Evolutionary conservation across 108 stramenopile species (phyloP).

Genomic region (Cyclotella baltica): DNA sequence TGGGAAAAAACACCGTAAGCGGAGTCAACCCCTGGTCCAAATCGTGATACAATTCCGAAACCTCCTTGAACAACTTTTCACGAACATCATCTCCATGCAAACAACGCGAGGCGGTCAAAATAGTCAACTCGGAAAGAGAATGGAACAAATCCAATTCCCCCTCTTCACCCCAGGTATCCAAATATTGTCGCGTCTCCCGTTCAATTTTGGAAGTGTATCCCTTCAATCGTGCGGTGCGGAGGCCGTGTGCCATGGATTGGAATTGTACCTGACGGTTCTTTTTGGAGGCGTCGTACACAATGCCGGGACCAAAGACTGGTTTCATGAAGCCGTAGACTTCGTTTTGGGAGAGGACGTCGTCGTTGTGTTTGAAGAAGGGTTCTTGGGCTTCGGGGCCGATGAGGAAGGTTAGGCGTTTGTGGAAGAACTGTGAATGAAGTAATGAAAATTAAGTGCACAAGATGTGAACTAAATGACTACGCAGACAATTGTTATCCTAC

Average conservation of each 20-base stretch:
- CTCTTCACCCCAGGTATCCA: slow-evolving; percentile 72
- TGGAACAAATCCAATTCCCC: slow-evolving; percentile 93
- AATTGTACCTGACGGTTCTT: slow-evolving; percentile 97
- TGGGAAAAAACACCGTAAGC: slow-evolving; percentile 96
- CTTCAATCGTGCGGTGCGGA: slow-evolving; percentile 91
- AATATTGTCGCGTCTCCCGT: slow-evolving; percentile 85
- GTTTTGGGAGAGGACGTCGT: slow-evolving; percentile 93
- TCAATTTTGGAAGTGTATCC: slow-evolving; percentile 96
- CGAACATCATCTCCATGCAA: slow-evolving; percentile 99
- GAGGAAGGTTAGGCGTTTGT: slow-evolving; percentile 95
- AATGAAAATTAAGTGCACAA: not conserved
- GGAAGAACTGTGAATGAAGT: slow-evolving; percentile 70
- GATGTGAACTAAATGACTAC: not conserved
- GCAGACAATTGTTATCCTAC: slow-evolving; percentile 51
- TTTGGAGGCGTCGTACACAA: slow-evolving; percentile 96
- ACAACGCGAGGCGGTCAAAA: slow-evolving; percentile 95
- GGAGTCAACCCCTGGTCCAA: slow-evolving; percentile 98
- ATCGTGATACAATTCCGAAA: slow-evolving; percentile 94
- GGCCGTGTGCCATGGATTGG: slow-evolving; percentile 94
- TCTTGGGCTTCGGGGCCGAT: slow-evolving; percentile 97
- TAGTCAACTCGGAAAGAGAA: slow-evolving; percentile 93
- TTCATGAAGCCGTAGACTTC: slow-evolving; percentile 98
- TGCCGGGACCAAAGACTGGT: slow-evolving; percentile 95
- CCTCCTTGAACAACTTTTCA: slow-evolving; percentile 95
- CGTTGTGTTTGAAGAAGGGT: slow-evolving; percentile 94